phyloP scores from a whole-genome alignment of 2,329 filamentous ascomycete genomes.

The Escovopsis sp. region DNA sequence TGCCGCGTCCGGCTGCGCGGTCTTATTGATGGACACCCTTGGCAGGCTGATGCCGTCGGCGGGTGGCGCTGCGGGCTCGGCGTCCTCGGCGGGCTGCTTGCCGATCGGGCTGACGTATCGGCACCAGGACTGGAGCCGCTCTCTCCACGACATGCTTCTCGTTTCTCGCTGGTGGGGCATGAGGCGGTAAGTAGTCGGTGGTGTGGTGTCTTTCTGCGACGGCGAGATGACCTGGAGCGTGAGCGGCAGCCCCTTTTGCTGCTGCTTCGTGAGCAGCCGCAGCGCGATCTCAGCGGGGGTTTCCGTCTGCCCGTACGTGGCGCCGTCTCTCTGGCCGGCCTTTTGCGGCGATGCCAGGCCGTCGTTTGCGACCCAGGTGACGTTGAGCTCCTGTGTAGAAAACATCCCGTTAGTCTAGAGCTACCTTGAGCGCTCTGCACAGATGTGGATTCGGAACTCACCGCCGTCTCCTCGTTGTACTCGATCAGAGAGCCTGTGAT shows the following conservation, averaged over 20 bases:
- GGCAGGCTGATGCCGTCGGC: not conserved
- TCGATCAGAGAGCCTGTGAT: slow-evolving; percentile 20
- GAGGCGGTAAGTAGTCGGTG: slow-evolving; percentile 4
- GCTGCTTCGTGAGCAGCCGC: slow-evolving; percentile 26
- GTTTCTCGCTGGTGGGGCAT: slow-evolving; percentile 16
- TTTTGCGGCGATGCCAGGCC: not conserved
- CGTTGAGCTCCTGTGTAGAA: slow-evolving; percentile 13
- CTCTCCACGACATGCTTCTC: slow-evolving; percentile 20
- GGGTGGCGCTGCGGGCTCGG: not conserved
- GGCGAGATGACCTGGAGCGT: slow-evolving; percentile 11
- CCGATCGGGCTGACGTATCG: slow-evolving; percentile 13
- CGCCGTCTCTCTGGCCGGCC: not conserved
- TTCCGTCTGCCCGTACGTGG: slow-evolving; percentile 17
- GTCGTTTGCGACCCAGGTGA: slow-evolving; percentile 27
- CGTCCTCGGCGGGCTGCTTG: not conserved
- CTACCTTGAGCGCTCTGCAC: no score
- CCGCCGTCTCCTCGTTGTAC: slow-evolving; percentile 8
- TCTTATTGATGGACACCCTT: no score
- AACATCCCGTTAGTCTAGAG: no score
- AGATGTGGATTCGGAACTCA: slow-evolving; percentile 6
- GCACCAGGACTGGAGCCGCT: slow-evolving; percentile 18
- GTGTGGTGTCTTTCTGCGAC: not conserved
- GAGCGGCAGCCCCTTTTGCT: not conserved
- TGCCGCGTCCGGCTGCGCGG: not conserved
- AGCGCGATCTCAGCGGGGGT: slow-evolving; percentile 28